Evolutionary conservation across 2,329 filamentous ascomycete species (phyloP).

Genomic region (Ilyonectria mors-panacis): DNA sequence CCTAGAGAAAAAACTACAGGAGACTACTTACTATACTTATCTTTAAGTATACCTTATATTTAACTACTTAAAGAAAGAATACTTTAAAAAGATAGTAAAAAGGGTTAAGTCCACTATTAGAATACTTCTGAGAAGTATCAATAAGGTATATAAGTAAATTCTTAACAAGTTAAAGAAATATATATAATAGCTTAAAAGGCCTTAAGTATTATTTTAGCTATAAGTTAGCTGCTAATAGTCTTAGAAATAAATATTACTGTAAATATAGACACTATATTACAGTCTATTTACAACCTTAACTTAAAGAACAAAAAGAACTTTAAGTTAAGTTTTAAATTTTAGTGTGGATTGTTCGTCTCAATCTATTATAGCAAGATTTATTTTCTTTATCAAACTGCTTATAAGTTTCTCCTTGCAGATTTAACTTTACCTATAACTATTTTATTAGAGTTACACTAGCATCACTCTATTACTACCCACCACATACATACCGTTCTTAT

Average conservation of each 20-base stretch:
- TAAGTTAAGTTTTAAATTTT: conserved; percentile 35
- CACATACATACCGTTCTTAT: no score
- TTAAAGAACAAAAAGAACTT: conserved; percentile 41
- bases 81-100: conserved; percentile 41
- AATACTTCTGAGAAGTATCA: conserved; percentile 48
- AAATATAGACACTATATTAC: no score
- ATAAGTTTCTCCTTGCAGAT: conserved; percentile 50
- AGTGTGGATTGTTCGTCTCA: conserved; percentile 50
- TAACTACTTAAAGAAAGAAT: conserved; percentile 44
- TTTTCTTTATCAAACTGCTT: no score
- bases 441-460: conserved; percentile 12
- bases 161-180: no score
- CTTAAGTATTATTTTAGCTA: no score
- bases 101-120: conserved; percentile 37
- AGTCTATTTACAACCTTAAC: no score
- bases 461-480: no score
- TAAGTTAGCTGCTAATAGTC: no score
- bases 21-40: no score
- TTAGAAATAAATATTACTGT: no score
- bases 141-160: conserved; percentile 49
- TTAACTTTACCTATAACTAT: neutral
- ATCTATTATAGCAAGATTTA: conserved; percentile 43
- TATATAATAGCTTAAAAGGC: no score
- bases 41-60: conserved; percentile 56
- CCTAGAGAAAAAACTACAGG: conserved; percentile 40